phyloP scores from a whole-genome alignment of 2,329 filamentous ascomycete genomes.

The Nothophoma quercina region DNA sequence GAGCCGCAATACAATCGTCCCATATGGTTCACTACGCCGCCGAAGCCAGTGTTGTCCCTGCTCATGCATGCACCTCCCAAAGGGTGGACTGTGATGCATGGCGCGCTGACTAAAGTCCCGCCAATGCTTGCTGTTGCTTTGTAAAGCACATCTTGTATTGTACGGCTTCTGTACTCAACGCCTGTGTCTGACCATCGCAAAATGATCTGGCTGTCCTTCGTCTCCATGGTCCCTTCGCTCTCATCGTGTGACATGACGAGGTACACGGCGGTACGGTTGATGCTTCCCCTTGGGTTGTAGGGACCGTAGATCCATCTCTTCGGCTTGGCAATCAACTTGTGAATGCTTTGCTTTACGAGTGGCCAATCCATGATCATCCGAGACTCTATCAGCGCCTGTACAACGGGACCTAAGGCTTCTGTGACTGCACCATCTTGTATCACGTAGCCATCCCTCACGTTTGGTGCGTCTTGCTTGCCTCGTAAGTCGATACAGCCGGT shows the following conservation, averaged over 20 bases:
- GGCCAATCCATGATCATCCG: neutral
- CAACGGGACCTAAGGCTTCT: constrained; percentile 61
- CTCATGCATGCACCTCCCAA: constrained; percentile 72
- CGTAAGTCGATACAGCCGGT: constrained; percentile 45
- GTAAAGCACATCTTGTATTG: neutral
- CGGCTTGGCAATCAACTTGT: neutral
- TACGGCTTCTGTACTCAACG: neutral
- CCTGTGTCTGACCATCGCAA: constrained; percentile 46
- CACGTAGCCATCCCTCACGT: constrained; percentile 68
- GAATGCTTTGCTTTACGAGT: neutral
- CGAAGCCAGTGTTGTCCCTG: constrained; percentile 62
- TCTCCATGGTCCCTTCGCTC: constrained; percentile 65
- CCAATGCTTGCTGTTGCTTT: constrained; percentile 59
- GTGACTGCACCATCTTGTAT: constrained; percentile 71
- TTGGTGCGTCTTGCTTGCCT: constrained; percentile 49
- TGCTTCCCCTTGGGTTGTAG: constrained; percentile 62
- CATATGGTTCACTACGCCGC: constrained; percentile 67
- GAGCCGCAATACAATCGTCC: constrained; percentile 67
- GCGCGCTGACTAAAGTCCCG: constrained; percentile 67
- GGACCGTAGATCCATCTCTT: constrained; percentile 59
- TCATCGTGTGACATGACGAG: constrained; percentile 73
- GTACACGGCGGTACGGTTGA: constrained; percentile 69
- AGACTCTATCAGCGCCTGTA: constrained; percentile 58
- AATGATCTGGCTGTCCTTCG: constrained; percentile 67
- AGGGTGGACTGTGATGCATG: constrained; percentile 71